phyloP scores from a whole-genome alignment of 352 stramenopile genomes.

The Pythium apleroticum region DNA sequence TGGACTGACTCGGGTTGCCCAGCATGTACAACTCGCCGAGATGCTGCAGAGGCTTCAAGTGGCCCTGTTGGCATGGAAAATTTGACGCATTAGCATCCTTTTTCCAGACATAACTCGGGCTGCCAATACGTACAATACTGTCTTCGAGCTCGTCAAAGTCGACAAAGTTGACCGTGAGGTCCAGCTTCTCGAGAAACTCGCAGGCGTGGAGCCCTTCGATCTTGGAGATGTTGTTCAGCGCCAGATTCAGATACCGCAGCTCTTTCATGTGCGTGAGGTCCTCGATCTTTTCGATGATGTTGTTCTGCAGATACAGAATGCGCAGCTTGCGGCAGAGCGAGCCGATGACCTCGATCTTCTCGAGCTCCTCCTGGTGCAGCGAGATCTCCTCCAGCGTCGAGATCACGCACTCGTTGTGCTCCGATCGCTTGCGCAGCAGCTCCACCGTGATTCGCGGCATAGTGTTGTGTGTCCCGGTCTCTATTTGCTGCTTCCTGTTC shows the following conservation, averaged over 20 bases:
- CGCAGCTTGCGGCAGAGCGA: slow-evolving; percentile 89
- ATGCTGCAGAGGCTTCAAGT: slow-evolving; percentile 72
- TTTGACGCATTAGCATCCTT: slow-evolving; percentile 2
- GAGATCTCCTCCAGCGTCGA: slow-evolving; percentile 93
- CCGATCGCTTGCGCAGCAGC: slow-evolving; percentile 85
- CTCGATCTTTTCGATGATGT: slow-evolving; percentile 94
- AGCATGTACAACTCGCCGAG: slow-evolving; percentile 95
- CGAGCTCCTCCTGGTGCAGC: slow-evolving; percentile 92
- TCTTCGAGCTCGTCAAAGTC: slow-evolving; percentile 89
- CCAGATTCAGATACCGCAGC: slow-evolving; percentile 95
- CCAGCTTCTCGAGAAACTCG: slow-evolving; percentile 92
- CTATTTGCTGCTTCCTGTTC: too few relatives aligned
- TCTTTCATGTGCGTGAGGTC: slow-evolving; percentile 93
- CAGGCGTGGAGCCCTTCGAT: slow-evolving; percentile 86
- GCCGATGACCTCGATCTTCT: slow-evolving; percentile 91
- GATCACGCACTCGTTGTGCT: slow-evolving; percentile 94
- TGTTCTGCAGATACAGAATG: slow-evolving; percentile 96
- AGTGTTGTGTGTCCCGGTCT: not conserved
- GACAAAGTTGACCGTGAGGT: slow-evolving; percentile 96
- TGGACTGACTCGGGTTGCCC: slow-evolving; percentile 88
- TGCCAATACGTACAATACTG: slow-evolving; percentile 53
- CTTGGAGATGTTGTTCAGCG: slow-evolving; percentile 93
- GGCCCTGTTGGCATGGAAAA: too few relatives aligned
- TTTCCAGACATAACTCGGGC: too few relatives aligned
- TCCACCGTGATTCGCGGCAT: slow-evolving; percentile 82